Evolutionary conservation across 257 asterid species (phyloP), one percentile per base, ranked within the genome.

Genomic region (Jasminum sambac): DNA sequence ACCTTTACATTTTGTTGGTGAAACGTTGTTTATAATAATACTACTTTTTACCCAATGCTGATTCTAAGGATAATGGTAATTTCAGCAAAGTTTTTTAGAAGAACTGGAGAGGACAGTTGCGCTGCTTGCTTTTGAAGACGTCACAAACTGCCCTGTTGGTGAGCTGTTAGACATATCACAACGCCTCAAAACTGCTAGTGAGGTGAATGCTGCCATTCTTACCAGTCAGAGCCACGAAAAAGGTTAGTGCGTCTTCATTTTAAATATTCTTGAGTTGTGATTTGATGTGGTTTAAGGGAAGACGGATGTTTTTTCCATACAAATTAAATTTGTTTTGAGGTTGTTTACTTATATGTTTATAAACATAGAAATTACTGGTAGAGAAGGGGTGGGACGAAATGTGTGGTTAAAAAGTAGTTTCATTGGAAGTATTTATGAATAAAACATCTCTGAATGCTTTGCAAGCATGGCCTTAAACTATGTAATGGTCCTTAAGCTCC

Each of bases 211-310:
- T 21, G 96, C 94, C 34, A 87, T 93, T 59, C 95, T 90, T 44
- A 86, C 96, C 71, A 87, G 95, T 76, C 95, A 90, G 82, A 86
- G 86, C 85, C 96, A 90, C 70, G 96, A 89, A 86, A 93, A 90
- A 81, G 98, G 98, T 39, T 68, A 61, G 81, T 48, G 41, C 23
- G 7, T 39, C 5, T 36, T 37, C 24, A 58, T 40, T 19, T 19
- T 17, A 37, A 46, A 46, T 63, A 55, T 64, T 63, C 26, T 38
- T 5, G 41, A 63, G 34, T 48, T 9, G 11, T 61, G 65, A 21
- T 63, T 62, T 41, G 21, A 63, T 63, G 42, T 16, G n/a, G 19
- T 66, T 24, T 41, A 24, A 36, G 44, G 71, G 43, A 34, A 52
- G 50, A 34, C 39, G 43, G 12, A 52, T 19, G 7, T 19, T 17